phyloP scores from a whole-genome alignment of 73 alveolate species.

The Uronychia setigera region DNA sequence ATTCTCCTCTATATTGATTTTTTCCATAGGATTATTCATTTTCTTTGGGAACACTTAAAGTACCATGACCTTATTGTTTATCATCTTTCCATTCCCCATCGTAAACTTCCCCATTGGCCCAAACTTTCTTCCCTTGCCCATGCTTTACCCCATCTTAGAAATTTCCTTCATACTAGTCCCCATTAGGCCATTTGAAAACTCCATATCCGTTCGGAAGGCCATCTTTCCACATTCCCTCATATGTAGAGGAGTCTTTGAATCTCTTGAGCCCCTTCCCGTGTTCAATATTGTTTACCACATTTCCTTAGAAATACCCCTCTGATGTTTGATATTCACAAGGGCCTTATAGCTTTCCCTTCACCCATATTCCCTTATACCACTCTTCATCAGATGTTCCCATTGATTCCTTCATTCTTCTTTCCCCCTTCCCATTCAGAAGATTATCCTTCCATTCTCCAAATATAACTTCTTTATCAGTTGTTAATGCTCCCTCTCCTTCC shows the following conservation, averaged over 20 bases:
- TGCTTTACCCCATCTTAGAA: neutral
- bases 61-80: slow-evolving; percentile 25
- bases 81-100: slow-evolving; percentile 59
- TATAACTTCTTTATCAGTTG: slow-evolving; percentile 1
- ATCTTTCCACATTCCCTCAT: neutral
- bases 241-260: neutral
- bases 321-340: neutral
- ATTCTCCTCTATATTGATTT: neutral
- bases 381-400: neutral
- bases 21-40: neutral
- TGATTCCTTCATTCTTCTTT: slow-evolving; percentile 1
- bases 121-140: neutral
- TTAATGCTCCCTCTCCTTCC: slow-evolving; percentile 21
- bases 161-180: neutral
- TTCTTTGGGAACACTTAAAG: neutral
- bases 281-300: neutral
- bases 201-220: slow-evolving; percentile 7
- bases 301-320: slow-evolving; percentile 10
- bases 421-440: slow-evolving; percentile 11
- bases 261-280: slow-evolving; percentile 8
- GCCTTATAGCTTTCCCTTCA: slow-evolving; percentile 4
- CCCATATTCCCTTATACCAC: slow-evolving; percentile 17
- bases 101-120: slow-evolving; percentile 35
- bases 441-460: neutral
- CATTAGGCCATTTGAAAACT: neutral